Conservation (phyloP, 2,329 filamentous ascomycete genomes). For the Calonectria naviculata region DNA sequence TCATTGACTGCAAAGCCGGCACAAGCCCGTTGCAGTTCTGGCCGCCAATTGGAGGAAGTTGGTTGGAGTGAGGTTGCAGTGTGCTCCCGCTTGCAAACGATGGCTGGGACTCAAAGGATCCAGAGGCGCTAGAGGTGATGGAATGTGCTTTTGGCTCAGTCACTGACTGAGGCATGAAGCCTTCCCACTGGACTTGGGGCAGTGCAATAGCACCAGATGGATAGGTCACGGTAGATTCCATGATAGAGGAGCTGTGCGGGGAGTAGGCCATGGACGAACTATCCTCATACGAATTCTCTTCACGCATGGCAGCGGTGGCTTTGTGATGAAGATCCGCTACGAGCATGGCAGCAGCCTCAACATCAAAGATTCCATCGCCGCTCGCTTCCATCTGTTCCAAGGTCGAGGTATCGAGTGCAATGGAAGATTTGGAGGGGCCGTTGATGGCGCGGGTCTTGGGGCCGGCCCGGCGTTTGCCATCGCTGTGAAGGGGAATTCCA, state of each 20-base stretch:
- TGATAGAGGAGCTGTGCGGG: slow-evolving; percentile 75
- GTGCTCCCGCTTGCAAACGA: slow-evolving; percentile 70
- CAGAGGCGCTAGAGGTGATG: slow-evolving; percentile 72
- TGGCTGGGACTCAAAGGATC: slow-evolving; percentile 75
- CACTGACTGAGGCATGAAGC: slow-evolving; percentile 79
- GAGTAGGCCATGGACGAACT: slow-evolving; percentile 76
- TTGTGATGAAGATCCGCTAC: slow-evolving; percentile 99
- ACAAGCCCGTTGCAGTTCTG: slow-evolving; percentile 70
- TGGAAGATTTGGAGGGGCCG: slow-evolving; percentile 78
- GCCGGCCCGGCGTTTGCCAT: slow-evolving; percentile 85
- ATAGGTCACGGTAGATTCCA: slow-evolving; percentile 83
- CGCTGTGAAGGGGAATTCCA: slow-evolving; percentile 91
- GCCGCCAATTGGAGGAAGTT: slow-evolving; percentile 77
- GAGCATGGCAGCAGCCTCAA: slow-evolving; percentile 98
- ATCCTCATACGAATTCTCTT: slow-evolving; percentile 66
- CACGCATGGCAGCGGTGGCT: slow-evolving; percentile 78
- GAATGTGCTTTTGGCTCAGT: slow-evolving; percentile 82
- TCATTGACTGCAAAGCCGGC: slow-evolving; percentile 77
- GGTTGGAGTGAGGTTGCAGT: slow-evolving; percentile 66
- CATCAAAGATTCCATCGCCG: slow-evolving; percentile 91
- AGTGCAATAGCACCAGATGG: slow-evolving; percentile 82
- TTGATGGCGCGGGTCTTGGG: slow-evolving; percentile 74
- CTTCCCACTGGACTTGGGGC: slow-evolving; percentile 92
- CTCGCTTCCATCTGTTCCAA: slow-evolving; percentile 93
- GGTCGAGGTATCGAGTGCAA: slow-evolving; percentile 84